Conservation (phyloP, 78 protist genomes). For the Reticulomyxa filosa region DNA sequence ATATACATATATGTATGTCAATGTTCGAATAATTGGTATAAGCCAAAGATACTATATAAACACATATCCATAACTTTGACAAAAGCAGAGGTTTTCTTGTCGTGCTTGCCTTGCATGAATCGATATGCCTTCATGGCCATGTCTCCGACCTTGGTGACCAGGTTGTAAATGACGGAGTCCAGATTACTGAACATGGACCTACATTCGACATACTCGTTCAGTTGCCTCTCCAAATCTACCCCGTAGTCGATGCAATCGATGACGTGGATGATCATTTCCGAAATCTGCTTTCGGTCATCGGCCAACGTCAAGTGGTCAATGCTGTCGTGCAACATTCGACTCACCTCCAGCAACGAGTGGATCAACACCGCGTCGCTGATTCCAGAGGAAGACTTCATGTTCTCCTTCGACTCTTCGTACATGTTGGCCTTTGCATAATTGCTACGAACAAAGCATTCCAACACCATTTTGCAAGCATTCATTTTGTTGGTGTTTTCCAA, state of each 20-base stretch:
- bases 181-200: background rate
- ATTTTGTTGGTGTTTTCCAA: background rate
- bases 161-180: background rate
- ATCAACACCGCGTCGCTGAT: slow-evolving; percentile 8
- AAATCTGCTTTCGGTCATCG: background rate
- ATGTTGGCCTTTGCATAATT: too few species aligned
- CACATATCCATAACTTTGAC: background rate
- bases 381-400: background rate
- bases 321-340: background rate
- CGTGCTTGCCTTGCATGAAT: slow-evolving; percentile 3
- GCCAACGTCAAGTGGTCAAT: background rate
- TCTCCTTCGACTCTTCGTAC: too few species aligned
- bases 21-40: too few species aligned
- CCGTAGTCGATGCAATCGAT: slow-evolving; percentile 8
- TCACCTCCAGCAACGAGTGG: slow-evolving; percentile 8
- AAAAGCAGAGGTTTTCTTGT: slow-evolving; percentile 4
- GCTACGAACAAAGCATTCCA: background rate
- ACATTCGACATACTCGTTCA: background rate
- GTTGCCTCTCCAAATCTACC: background rate
- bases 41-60: too few species aligned
- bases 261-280: background rate
- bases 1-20: too few species aligned
- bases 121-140: background rate
- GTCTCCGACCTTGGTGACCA: background rate
- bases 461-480: background rate